Evolutionary conservation across 208 protist species (phyloP).

Genomic region (Acanthamoeba divionensis): DNA sequence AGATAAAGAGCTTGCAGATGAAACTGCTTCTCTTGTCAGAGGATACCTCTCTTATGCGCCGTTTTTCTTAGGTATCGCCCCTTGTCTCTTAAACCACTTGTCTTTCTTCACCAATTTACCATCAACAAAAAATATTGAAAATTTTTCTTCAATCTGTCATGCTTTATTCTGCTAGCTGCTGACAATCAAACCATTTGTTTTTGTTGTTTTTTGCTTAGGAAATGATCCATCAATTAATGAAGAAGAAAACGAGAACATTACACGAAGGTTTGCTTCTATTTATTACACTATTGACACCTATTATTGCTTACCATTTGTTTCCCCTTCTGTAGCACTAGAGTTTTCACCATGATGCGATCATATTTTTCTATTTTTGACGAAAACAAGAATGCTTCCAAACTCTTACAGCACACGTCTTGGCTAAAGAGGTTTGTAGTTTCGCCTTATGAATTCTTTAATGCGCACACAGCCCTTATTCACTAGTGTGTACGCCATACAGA

Average conservation of each 20-base stretch:
- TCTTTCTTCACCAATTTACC: too few species aligned
- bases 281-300: not conserved
- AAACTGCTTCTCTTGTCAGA: not conserved
- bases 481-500: not conserved
- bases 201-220: too few species aligned
- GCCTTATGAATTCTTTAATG: too few species aligned
- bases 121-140: too few species aligned
- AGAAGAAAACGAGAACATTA: too few species aligned
- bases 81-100: too few species aligned
- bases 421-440: not conserved
- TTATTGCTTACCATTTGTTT: not conserved
- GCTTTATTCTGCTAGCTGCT: too few species aligned
- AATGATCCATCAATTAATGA: too few species aligned
- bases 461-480: not conserved
- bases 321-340: not conserved
- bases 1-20: not conserved
- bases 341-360: not conserved
- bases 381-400: not conserved
- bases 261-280: not conserved
- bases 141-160: too few species aligned
- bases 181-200: too few species aligned
- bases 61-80: too few species aligned
- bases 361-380: not conserved
- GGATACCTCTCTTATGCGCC: too few species aligned
- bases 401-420: not conserved